These are phyloP conservation scores for Plantago coronopus DNA, from an alignment of 305 asterid genomes.

Conservation along the genomic window DNA sequence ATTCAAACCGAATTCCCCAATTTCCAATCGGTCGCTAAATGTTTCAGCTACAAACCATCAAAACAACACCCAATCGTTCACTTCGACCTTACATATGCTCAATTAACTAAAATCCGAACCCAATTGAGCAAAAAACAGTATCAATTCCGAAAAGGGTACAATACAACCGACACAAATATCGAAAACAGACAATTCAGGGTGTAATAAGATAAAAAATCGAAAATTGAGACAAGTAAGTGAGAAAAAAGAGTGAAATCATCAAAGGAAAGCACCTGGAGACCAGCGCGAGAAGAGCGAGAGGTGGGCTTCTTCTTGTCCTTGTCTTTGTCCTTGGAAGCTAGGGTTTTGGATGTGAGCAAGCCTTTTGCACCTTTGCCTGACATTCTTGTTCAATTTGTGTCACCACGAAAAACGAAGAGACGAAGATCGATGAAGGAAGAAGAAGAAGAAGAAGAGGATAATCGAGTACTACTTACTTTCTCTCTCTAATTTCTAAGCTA, in stretches of 20 bases:
- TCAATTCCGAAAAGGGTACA: no score
- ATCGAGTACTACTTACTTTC: neutral
- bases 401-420: neutral
- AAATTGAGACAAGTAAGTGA: neutral
- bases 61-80: no score
- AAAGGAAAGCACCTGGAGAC: constrained; percentile 52
- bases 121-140: no score
- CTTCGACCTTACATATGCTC: no score
- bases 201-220: no score
- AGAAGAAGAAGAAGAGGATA: neutral
- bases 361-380: constrained; percentile 90
- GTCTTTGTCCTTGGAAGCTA: constrained; percentile 49
- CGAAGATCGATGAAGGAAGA: neutral
- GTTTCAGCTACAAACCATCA: no score
- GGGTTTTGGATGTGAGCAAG: constrained; percentile 55
- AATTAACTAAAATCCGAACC: no score
- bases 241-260: neutral
- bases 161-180: no score
- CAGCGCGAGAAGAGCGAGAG: constrained; percentile 84
- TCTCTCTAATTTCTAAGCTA: neutral
- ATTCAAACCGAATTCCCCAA: no score
- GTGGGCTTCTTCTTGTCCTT: constrained; percentile 80
- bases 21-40: no score
- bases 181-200: neutral
- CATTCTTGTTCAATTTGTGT: constrained; percentile 27